Conservation (phyloP, 2,329 filamentous ascomycete species). For the Aspergillus sp. region DNA sequence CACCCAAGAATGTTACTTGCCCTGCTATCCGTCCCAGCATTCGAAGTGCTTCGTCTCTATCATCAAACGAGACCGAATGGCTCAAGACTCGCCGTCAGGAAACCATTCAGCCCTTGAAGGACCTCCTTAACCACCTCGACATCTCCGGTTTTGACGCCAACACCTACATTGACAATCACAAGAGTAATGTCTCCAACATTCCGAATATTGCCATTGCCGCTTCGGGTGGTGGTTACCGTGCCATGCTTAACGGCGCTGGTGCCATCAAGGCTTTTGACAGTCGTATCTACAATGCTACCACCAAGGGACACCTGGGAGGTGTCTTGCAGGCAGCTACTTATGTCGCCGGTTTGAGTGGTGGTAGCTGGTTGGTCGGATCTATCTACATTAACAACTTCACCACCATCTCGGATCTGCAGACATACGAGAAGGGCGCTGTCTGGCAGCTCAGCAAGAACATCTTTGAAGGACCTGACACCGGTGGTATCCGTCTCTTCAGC, state of each 20-base stretch:
- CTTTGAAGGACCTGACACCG: conserved; percentile 35
- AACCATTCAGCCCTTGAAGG: conserved; percentile 67
- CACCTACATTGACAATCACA: conserved; percentile 61
- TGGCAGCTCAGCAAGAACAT: conserved; percentile 42
- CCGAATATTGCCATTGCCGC: conserved; percentile 73
- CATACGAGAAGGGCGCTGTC: conserved; percentile 11
- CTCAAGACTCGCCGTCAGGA: conserved; percentile 65
- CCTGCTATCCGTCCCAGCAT: conserved; percentile 64
- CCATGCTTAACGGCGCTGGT: conserved; percentile 83
- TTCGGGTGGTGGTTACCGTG: conserved; percentile 81
- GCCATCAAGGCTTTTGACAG: conserved; percentile 74
- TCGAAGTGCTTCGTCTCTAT: conserved; percentile 60
- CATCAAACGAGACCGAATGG: conserved; percentile 69
- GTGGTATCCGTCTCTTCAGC: conserved; percentile 37
- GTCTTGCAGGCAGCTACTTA: conserved; percentile 80
- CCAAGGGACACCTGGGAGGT: conserved; percentile 68
- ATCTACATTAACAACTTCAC: conserved; percentile 79
- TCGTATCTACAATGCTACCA: conserved; percentile 60
- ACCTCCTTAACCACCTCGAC: conserved; percentile 65
- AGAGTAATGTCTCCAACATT: conserved; percentile 51
- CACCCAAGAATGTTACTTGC: conserved; percentile 64
- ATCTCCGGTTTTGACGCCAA: conserved; percentile 76
- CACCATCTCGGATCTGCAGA: conserved; percentile 48
- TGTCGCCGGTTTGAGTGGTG: conserved; percentile 74
- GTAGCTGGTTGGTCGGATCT: conserved; percentile 78